Evolutionary conservation across 768 basidiomycete genomes (phyloP).

Genomic region (Boletus rufocinnamomeus): DNA sequence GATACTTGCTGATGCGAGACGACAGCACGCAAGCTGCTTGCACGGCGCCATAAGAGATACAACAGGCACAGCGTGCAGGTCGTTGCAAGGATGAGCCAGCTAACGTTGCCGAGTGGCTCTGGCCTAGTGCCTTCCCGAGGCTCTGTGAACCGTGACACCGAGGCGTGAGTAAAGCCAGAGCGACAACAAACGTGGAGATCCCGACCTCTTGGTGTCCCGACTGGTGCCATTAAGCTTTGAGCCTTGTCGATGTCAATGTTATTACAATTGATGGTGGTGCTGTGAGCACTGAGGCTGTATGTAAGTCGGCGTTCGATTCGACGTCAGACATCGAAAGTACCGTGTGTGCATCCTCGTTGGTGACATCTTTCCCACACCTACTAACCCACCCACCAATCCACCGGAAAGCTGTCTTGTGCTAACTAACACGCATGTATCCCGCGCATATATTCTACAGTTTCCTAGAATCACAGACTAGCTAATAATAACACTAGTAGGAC

Average conservation of each 20-base stretch:
- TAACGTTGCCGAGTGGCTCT: slow-evolving; percentile 60
- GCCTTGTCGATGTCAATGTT: background rate
- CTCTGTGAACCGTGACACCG: slow-evolving; percentile 39
- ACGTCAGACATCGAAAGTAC: background rate
- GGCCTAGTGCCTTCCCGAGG: slow-evolving; percentile 62
- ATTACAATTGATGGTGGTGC: background rate
- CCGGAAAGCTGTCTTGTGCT: no score
- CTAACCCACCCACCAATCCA: no score
- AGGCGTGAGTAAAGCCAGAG: slow-evolving; percentile 1
- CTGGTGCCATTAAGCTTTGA: slow-evolving; percentile 24
- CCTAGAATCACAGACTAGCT: background rate
- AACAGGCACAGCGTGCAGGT: slow-evolving; percentile 57
- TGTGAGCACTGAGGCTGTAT: background rate
- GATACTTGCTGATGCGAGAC: slow-evolving; percentile 62
- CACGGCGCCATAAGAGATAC: slow-evolving; percentile 65
- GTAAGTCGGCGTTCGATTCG: background rate
- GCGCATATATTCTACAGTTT: background rate
- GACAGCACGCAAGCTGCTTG: slow-evolving; percentile 53
- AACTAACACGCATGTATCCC: background rate
- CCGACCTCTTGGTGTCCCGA: slow-evolving; percentile 27
- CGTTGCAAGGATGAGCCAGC: slow-evolving; percentile 56
- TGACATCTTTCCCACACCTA: background rate
- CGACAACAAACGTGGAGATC: background rate
- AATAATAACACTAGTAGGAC: slow-evolving; percentile 10
- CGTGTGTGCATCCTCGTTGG: background rate